A percentile compares a stretch with the other conserved stretches of the same genome.
Conservation (phyloP, 2,329 filamentous ascomycete genomes). For the Alternaria consortialis region DNA sequence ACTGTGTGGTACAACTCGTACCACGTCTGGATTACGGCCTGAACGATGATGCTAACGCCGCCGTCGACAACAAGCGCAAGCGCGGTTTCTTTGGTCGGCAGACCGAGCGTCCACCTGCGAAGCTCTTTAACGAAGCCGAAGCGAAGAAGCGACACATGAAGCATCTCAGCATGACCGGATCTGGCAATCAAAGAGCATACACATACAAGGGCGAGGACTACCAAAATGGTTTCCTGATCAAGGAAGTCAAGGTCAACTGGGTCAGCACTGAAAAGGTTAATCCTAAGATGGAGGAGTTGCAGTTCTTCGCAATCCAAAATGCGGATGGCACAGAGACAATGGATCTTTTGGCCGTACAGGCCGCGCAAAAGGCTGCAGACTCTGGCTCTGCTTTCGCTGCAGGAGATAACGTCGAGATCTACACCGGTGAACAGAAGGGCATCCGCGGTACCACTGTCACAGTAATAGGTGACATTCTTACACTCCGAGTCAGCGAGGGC, state of each 20-base stretch:
- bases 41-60: slow-evolving; percentile 76
- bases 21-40: slow-evolving; percentile 91
- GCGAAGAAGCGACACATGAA: slow-evolving; percentile 85
- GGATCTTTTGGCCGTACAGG: slow-evolving; percentile 88
- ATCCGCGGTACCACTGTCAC: slow-evolving; percentile 85
- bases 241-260: slow-evolving; percentile 89
- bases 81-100: slow-evolving; percentile 61
- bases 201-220: slow-evolving; percentile 89
- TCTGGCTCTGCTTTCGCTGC: slow-evolving; percentile 85
- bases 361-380: slow-evolving; percentile 85
- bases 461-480: slow-evolving; percentile 91
- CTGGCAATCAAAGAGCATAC: slow-evolving; percentile 73
- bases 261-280: slow-evolving; percentile 90
- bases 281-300: slow-evolving; percentile 92
- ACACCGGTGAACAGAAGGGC: slow-evolving; percentile 92
- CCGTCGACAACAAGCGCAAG: slow-evolving; percentile 75
- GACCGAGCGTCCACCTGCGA: slow-evolving; percentile 80
- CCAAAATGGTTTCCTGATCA: slow-evolving; percentile 90
- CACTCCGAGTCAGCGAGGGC: slow-evolving; percentile 83
- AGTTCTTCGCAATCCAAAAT: slow-evolving; percentile 86
- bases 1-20: slow-evolving; percentile 86
- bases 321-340: slow-evolving; percentile 95
- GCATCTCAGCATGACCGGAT: slow-evolving; percentile 63
- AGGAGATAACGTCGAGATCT: slow-evolving; percentile 96
- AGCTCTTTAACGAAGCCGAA: slow-evolving; percentile 91